Base-by-base conservation (phyloP, 2,329 filamentous ascomycete species). In the Thyridium curvatum region DNA sequence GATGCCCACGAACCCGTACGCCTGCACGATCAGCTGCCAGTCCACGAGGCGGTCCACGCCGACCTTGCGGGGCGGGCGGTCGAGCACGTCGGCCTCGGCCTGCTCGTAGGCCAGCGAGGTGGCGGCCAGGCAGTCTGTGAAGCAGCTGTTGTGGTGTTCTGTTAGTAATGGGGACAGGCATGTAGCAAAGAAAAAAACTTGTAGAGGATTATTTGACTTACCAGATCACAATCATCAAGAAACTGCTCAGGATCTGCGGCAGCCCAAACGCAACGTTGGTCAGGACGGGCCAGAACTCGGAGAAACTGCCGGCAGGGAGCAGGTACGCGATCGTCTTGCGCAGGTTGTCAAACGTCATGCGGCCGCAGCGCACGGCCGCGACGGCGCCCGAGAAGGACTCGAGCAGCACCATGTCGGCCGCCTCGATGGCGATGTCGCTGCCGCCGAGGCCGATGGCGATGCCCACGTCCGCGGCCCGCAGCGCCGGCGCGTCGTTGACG, bases 401-500 rank as follows among this genome's bases (percentile, higher is more conserved):
- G 6, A 94, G 71, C 2, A 94, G 71, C 18, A 94, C 83, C 68
- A 94, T 93, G 39, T 84, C 82, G 0, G 87, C 85, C 0, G 85
- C 84, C 38, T 84, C 84, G 46, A 93, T 80, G 4, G 88, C 88
- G 29, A 94, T 84, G 54, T 94, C 88, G 0, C 83, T 87, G 4
- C 87, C 87, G 1, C 79, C 83, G 21, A 26, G 21, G 2, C 84
- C 85, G 49, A 94, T 79, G 2, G 86, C 84, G 43, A 94, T 91
- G 41, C 86, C 86, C 2, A 94, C 79, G 49, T 94, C 87, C 13
- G 88, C 86, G 1, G 81, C 80, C 2, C 84, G 79, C 4, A 94
- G 74, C 2, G 87, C 87, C 0, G 87, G 86, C 0, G 86, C 84
- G 53, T 94, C 88, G 51, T 94, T 94, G 48, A 91, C 86, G 14